Conservation (phyloP, 768 basidiomycete species). For the Phanerochaete sordida region DNA sequence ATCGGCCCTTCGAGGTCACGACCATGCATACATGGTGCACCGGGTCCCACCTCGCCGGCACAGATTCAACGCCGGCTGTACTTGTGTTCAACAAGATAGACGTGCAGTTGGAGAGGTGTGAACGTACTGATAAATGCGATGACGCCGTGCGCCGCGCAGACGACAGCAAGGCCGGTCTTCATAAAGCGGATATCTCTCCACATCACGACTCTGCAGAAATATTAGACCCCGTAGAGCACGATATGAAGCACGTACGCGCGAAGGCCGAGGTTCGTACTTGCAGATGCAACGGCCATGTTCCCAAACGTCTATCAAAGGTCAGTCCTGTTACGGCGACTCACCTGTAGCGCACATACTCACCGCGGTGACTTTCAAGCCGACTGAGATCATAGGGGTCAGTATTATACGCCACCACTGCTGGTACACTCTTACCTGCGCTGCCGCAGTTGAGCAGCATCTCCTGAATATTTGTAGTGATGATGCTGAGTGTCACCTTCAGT, state of each 20-base stretch:
- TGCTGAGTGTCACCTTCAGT: neutral
- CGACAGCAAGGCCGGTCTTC: neutral
- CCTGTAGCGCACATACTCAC: neutral
- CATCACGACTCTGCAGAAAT: neutral
- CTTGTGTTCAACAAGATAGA: no score
- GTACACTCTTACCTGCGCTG: neutral
- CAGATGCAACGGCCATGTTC: constrained; percentile 1
- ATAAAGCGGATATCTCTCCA: neutral
- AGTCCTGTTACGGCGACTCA: no score
- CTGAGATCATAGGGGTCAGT: neutral
- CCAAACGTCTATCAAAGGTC: neutral
- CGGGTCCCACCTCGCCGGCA: neutral
- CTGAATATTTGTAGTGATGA: neutral
- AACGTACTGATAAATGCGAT: neutral
- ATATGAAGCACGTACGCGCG: neutral
- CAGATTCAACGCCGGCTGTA: neutral
- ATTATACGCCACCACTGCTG: no score
- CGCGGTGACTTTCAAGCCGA: neutral
- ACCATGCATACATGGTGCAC: neutral
- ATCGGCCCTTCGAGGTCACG: neutral
- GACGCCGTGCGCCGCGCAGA: neutral
- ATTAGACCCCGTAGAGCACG: neutral
- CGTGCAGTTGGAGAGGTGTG: no score
- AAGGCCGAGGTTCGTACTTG: constrained; percentile 6
- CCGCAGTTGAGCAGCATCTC: neutral